These are phyloP conservation scores for Nakaseomyces bracarensis DNA, from an alignment of 1,139 yeast species.

Conservation along the genomic window DNA sequence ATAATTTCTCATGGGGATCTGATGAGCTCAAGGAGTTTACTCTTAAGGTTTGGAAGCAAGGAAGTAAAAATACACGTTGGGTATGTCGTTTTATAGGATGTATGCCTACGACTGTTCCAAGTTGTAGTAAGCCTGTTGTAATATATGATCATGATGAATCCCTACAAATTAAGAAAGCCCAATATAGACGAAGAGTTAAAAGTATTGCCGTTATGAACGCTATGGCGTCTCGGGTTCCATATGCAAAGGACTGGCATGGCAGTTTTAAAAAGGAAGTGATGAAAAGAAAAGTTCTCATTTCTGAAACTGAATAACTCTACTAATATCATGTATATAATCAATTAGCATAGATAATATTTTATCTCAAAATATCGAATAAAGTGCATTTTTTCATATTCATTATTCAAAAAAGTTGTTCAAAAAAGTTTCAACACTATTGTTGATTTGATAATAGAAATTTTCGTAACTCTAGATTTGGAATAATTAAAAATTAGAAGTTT, in stretches of 20 bases:
- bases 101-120: conserved; percentile 15
- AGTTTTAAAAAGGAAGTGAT: conserved; percentile 19
- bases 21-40: conserved; percentile 8
- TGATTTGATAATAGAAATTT: too few relatives aligned
- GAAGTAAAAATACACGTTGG: conserved; percentile 12
- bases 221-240: conserved; percentile 19
- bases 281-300: conserved; percentile 11
- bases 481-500: background rate
- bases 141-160: background rate
- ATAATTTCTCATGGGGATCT: conserved; percentile 4
- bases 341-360: background rate
- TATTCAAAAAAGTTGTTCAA: too few relatives aligned
- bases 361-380: background rate
- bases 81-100: conserved; percentile 22
- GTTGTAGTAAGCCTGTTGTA: background rate
- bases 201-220: conserved; percentile 23
- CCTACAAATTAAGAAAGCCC: conserved; percentile 12
- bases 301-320: background rate
- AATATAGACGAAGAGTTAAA: conserved; percentile 18
- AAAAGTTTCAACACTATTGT: too few relatives aligned
- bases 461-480: too few relatives aligned
- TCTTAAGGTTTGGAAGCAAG: conserved; percentile 17
- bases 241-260: conserved; percentile 20
- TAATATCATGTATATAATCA: conserved; percentile 3
- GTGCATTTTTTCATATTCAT: background rate